Base-by-base conservation (phyloP, 306 rosid species). In the Canavalia ensiformis region DNA sequence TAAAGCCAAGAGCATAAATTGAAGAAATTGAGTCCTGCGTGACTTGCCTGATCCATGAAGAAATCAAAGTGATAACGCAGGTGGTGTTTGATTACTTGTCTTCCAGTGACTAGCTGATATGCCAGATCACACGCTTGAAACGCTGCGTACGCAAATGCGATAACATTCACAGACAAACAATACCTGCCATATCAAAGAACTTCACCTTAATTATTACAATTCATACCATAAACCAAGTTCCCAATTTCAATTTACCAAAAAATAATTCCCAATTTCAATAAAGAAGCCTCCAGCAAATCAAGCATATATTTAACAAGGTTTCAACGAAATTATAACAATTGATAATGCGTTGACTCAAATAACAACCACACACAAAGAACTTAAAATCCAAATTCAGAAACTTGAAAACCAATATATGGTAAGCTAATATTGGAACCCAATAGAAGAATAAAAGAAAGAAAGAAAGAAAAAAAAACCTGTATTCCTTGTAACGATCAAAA, bases 401-500 rank as follows among this genome's bases (percentile, higher is more conserved):
- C 0, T 31, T 59, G 66, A 83, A 54, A 54, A 37, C 41, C 41
- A 4, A 37, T 4, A 37, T 37, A 37, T 37, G 4, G 41, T 37
- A 37, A 31, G 8, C 75, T 49, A 12, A 29, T 8, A 30, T 59
- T 50, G 5, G 4, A 46, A 47, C 25, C 0, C 8, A 58, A 74
- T 12, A 1, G 37, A 62, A 37, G 3, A 9, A 3, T 30, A 0
- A 49, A 0, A 9, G 6, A 2, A 5, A 41, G 12, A 4, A 52
- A 1, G 3, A 18, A 49, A 44, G 1, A 33, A 42, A 50, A 45
- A 62, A 51, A 57, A 39, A 96, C 99, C 99, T 96, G 86, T 93
- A 96, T 71, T 96, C 99, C 84, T 88, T 96, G 88, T 96, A 96
- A 79, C 99, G 97, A 75, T 96, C 97, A 59, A 90, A 96, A 73